Conservation (phyloP, 2,329 filamentous ascomycete species). For the Hypoxylon sp. region DNA sequence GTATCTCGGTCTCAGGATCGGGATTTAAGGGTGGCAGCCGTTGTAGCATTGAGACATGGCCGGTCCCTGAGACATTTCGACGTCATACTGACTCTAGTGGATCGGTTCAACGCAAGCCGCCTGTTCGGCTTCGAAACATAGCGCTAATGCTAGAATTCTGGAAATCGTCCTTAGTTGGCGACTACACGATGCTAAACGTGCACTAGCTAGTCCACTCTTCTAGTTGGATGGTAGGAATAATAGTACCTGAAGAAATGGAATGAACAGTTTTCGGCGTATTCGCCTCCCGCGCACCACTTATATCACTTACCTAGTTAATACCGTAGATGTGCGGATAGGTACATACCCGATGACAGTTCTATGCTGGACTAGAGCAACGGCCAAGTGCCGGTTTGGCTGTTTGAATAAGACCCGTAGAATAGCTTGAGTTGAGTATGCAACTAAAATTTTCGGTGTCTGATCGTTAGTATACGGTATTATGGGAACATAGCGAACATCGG, state of each 20-base stretch:
- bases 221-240: neutral
- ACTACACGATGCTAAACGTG: neutral
- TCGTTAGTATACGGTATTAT: neutral
- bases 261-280: neutral
- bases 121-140: slow-evolving; percentile 29
- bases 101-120: slow-evolving; percentile 1
- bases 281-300: neutral
- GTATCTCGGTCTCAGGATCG: slow-evolving; percentile 36
- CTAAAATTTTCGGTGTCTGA: neutral
- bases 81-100: slow-evolving; percentile 23
- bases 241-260: neutral
- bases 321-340: slow-evolving; percentile 23
- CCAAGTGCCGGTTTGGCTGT: neutral
- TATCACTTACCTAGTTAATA: neutral
- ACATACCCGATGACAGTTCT: slow-evolving; percentile 30
- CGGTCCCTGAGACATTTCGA: slow-evolving; percentile 37
- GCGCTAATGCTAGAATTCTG: slow-evolving; percentile 4
- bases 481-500: neutral
- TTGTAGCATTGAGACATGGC: slow-evolving; percentile 32
- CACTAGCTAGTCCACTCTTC: neutral
- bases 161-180: neutral
- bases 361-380: slow-evolving; percentile 3
- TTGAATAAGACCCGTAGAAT: neutral
- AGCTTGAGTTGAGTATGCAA: neutral
- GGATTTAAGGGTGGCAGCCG: slow-evolving; percentile 42